phyloP scores from a whole-genome alignment of 1,139 yeast genomes.

The Barnettozyma hawaiiensis region DNA sequence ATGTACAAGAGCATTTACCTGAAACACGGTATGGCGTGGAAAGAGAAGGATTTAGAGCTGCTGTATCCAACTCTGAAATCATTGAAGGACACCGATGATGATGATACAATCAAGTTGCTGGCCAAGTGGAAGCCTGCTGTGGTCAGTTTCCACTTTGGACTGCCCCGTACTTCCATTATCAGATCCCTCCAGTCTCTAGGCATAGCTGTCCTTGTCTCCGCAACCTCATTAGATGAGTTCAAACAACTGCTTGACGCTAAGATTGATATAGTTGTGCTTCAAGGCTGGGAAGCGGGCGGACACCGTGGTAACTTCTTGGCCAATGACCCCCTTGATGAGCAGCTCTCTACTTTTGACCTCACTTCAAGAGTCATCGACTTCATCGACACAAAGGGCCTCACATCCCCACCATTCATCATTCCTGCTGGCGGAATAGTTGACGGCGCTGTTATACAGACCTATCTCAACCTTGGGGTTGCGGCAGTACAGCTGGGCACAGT shows the following conservation, averaged over 20 bases:
- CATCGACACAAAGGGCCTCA: slow-evolving; percentile 4
- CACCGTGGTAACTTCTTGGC: slow-evolving; percentile 43
- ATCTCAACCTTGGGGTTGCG: slow-evolving; percentile 36
- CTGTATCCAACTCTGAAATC: slow-evolving; percentile 36
- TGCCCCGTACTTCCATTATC: slow-evolving; percentile 32
- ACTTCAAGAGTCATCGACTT: slow-evolving; percentile 27
- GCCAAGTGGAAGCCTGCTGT: slow-evolving; percentile 30
- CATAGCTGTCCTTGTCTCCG: slow-evolving; percentile 36
- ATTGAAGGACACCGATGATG: slow-evolving; percentile 25
- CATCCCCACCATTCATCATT: slow-evolving; percentile 30
- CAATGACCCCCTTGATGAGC: slow-evolving; percentile 30
- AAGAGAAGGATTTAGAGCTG: slow-evolving; percentile 1
- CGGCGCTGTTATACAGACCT: slow-evolving; percentile 26
- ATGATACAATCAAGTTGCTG: slow-evolving; percentile 17
- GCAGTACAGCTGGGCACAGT: slow-evolving; percentile 46
- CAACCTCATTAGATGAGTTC: slow-evolving; percentile 40
- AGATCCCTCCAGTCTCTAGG: slow-evolving; percentile 30
- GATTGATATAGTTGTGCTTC: slow-evolving; percentile 40
- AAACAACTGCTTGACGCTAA: slow-evolving; percentile 24
- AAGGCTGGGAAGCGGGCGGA: slow-evolving; percentile 53
- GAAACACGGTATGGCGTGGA: slow-evolving; percentile 3
- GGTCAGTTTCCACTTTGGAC: slow-evolving; percentile 48
- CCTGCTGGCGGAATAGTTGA: slow-evolving; percentile 46
- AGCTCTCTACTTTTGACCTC: slow-evolving; percentile 34
- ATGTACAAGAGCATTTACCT: slow-evolving; percentile 15